phyloP scores from a whole-genome alignment of 768 basidiomycete genomes.

The Gelatoporia subvermispora region DNA sequence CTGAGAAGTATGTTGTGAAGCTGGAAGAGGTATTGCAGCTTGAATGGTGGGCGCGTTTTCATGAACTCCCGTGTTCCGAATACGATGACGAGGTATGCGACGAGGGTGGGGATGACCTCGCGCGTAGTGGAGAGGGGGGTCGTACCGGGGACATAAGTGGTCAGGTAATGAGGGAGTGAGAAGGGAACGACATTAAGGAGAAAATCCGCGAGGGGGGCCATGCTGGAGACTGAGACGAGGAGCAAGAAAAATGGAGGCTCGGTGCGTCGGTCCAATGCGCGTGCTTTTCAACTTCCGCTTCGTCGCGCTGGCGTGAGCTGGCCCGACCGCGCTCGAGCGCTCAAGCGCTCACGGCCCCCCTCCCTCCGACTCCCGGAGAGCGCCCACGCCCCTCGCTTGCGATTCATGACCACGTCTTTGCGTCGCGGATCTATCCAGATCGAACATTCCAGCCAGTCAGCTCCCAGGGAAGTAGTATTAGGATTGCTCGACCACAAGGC shows the following conservation, averaged over 20 bases:
- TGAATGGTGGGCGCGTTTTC: constrained; percentile 68
- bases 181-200: constrained; percentile 53
- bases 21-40: constrained; percentile 82
- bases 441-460: too few species aligned
- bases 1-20: constrained; percentile 88
- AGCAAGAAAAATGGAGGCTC: neutral
- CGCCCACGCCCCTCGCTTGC: too few species aligned
- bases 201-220: constrained; percentile 73
- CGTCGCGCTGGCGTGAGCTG: neutral
- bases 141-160: constrained; percentile 62
- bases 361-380: neutral
- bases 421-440: too few species aligned
- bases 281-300: constrained; percentile 20
- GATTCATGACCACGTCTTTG: too few species aligned
- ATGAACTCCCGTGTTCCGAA: constrained; percentile 83
- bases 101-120: constrained; percentile 65
- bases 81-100: constrained; percentile 80
- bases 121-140: constrained; percentile 78
- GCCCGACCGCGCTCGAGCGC: neutral
- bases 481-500: too few species aligned
- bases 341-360: neutral
- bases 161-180: constrained; percentile 52
- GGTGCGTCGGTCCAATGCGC: constrained; percentile 6
- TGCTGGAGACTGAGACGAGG: constrained; percentile 29
- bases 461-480: too few species aligned